Percentiles rank a stretch among this genome's conserved stretches.
Conservation (phyloP, 1,284 basidiomycete species). For the Exsudoporus floridanus region DNA sequence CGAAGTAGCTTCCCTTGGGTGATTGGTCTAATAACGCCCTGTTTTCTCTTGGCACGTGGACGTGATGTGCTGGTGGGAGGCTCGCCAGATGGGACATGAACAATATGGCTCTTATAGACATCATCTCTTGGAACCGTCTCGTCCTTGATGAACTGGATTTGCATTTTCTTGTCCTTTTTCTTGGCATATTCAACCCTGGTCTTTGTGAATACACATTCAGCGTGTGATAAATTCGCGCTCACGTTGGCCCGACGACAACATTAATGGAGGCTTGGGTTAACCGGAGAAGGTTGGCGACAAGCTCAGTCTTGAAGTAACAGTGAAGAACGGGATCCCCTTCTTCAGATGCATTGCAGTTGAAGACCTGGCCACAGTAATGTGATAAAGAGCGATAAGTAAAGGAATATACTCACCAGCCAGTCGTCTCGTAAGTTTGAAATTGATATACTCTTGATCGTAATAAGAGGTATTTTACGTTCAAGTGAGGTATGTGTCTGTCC, state of each 20-base stretch:
- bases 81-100: constrained; percentile 89
- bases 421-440: constrained; percentile 93
- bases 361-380: constrained; percentile 37
- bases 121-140: constrained; percentile 83
- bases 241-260: constrained; percentile 77
- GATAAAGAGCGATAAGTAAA: neutral
- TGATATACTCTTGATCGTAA: constrained; percentile 82
- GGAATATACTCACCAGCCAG: constrained; percentile 70
- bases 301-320: constrained; percentile 96
- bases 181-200: constrained; percentile 84
- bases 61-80: constrained; percentile 77
- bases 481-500: constrained; percentile 59
- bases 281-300: constrained; percentile 80
- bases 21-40: constrained; percentile 80
- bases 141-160: constrained; percentile 89
- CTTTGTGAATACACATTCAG: constrained; percentile 10
- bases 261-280: constrained; percentile 78
- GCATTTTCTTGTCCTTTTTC: constrained; percentile 95
- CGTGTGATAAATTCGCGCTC: constrained; percentile 31
- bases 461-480: constrained; percentile 88
- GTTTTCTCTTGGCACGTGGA: constrained; percentile 85
- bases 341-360: constrained; percentile 78
- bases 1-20: constrained; percentile 81
- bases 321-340: constrained; percentile 96
- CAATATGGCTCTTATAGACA: constrained; percentile 90